phyloP scores from a whole-genome alignment of 257 asterid species.

The Buddleja alternifolia region DNA sequence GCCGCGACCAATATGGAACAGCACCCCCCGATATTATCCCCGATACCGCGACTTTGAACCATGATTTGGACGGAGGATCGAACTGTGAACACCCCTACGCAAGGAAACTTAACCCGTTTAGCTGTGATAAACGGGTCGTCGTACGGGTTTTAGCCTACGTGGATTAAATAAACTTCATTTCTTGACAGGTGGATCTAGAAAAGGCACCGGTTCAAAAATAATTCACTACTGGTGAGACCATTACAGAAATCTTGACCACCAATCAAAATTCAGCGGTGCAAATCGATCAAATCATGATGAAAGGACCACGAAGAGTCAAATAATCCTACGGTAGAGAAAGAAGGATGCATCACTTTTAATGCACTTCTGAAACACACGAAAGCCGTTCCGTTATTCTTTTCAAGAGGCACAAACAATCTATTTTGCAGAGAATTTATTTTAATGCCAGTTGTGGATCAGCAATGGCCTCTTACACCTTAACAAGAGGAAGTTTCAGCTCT shows the following conservation, averaged over 20 bases:
- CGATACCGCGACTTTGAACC: too few species aligned
- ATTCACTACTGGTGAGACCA: slow-evolving; percentile 1
- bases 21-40: too few species aligned
- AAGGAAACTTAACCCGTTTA: too few species aligned
- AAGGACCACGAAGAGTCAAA: neutral
- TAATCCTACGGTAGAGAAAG: slow-evolving; percentile 1
- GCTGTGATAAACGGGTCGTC: neutral
- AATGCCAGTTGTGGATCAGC: neutral
- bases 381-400: neutral
- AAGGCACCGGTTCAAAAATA: slow-evolving; percentile 28
- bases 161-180: slow-evolving; percentile 25
- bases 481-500: slow-evolving; percentile 32
- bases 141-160: slow-evolving; percentile 24
- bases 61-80: too few species aligned
- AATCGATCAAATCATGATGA: neutral
- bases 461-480: slow-evolving; percentile 52
- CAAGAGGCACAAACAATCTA: too few species aligned
- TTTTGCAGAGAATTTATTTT: neutral
- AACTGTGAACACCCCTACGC: too few species aligned
- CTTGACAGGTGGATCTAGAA: slow-evolving; percentile 25
- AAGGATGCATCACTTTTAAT: slow-evolving; percentile 11
- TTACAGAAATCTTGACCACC: neutral
- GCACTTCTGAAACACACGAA: neutral
- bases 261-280: neutral
- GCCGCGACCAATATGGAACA: too few species aligned